Base-by-base conservation (phyloP, 2,329 filamentous ascomycete genomes). In the Emergomyces orientalis region DNA sequence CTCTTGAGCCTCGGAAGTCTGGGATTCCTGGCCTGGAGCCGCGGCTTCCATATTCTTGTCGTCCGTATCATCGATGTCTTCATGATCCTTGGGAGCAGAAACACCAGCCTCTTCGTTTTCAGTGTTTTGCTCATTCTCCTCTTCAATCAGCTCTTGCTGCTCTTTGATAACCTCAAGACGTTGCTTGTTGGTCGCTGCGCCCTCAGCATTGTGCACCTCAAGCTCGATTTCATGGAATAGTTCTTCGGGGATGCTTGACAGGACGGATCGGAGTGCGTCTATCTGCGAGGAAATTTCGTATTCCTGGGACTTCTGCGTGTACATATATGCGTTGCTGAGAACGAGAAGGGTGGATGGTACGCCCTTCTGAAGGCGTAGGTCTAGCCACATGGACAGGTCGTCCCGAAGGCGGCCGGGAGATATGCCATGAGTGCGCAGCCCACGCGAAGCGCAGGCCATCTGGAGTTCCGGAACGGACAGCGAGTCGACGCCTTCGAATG, bases 201-300 rank as follows among this genome's bases (percentile, higher is more conserved):
- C 94, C 79, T 99, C 94, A 58, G 93, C 92, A 65, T 88, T 96
- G 82, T 97, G 91, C 11, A 99, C 91, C 79, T 99, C 94, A 39
- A 99, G 88, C 78, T 97, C 94, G 67, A 99, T 97, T 81, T 99
- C 94, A 82, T 99, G 94, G 89, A 95, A 99, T 49, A 99, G 83
- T 76, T 99, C 94, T 77, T 99, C 94, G 2, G 94, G 94, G 66
- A 99, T 97, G 65, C 89, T 92, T 49, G 90, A 95, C 49, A 99
- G 81, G 5, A 99, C 94, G 62, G 91, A 90, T 65, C 92, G 90
- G 58, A 99, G 84, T 0, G 94, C 91, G 68, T 97, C 92, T 64
- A 99, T 91, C 79, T 97, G 93, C 65, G 86, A 90, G 39, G 89
- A 86, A 71, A 94, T 90, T 71, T 96, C 91, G 58, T 83, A 81